Base-by-base conservation (phyloP, 768 basidiomycete species). In the Boletus insuetus region DNA sequence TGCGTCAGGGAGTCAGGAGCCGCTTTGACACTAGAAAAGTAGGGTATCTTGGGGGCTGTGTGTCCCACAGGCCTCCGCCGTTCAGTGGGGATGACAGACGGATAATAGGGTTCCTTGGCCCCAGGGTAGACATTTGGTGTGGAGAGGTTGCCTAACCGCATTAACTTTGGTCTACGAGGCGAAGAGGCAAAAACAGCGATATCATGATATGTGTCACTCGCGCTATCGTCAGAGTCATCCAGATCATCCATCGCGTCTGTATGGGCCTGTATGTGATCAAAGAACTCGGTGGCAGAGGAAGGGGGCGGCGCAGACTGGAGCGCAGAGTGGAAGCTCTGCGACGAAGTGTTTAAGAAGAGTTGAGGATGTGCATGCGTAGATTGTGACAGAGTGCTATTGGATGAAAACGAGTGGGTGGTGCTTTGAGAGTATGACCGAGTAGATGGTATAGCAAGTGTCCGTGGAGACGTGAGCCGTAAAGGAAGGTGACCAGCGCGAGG, bases 191-290 rank as follows among this genome's bases (percentile, higher is more conserved):
- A 68, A 48, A 64, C 62, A 58, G 66, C 60, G 22, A 73, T 62
- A 16, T 75, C 76, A 16, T 70, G 69, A 43, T 72, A 74, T 13
- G 69, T 74, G 26, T 79, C 81, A 20, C 71, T 69, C 38, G 62
- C 54, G 49, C 70, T 72, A 51, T 78, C 78, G 24, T 78, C 77
- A 47, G 82, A 82, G 22, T 84, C 82, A 55, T 86, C 87, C 50
- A 87, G 72, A 58, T 86, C 88, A 60, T 88, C 85, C 82, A 90
- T 83, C 24, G 82, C 86, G 68, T 86, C 86, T 7, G 82, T 81
- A 42, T 87, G 83, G 16, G 79, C 73, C 60, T 89, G 85, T 43
- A 90, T 84, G 56, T 73, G 80, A 71, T 91, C 87, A 68, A 91
- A 90, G 77, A 90, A 90, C 31, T 82, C 82, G 24, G 83, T 80